Percentiles rank a stretch among this genome's conserved stretches.
Evolutionary conservation across 2,329 filamentous ascomycete species (phyloP).

Genomic region (Alternaria ethzedia): DNA sequence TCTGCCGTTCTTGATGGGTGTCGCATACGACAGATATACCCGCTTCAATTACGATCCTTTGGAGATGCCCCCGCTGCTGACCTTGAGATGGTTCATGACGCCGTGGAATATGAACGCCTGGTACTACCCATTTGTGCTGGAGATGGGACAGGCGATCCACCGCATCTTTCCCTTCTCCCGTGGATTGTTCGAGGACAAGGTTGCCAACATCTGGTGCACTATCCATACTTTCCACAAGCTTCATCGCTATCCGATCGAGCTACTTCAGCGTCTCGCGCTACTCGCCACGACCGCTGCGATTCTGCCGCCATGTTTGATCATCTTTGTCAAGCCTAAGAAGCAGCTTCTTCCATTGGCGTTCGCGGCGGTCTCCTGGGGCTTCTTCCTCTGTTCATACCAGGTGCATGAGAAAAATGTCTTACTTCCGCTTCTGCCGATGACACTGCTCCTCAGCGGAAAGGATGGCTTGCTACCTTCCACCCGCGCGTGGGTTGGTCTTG

Average conservation of each 20-base stretch:
- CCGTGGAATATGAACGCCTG: constrained; percentile 67
- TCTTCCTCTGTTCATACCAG: constrained; percentile 97
- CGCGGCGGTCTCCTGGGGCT: constrained; percentile 88
- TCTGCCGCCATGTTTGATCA: constrained; percentile 75
- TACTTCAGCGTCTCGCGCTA: constrained; percentile 79
- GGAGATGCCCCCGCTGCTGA: constrained; percentile 7
- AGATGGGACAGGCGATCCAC: constrained; percentile 82
- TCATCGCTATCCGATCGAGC: constrained; percentile 69
- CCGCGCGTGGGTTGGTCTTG: constrained; percentile 93
- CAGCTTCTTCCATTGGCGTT: constrained; percentile 80
- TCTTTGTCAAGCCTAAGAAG: constrained; percentile 80
- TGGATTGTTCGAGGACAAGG: constrained; percentile 98
- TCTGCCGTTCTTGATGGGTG: constrained; percentile 75
- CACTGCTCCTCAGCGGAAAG: constrained; percentile 78
- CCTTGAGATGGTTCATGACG: constrained; percentile 30
- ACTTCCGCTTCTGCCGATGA: constrained; percentile 92
- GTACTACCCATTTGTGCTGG: constrained; percentile 77
- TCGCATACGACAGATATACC: constrained; percentile 70
- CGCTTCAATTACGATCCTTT: constrained; percentile 60
- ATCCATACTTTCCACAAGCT: constrained; percentile 90
- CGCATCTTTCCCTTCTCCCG: constrained; percentile 95
- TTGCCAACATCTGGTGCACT: constrained; percentile 97
- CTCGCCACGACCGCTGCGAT: constrained; percentile 77
- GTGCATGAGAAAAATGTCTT: constrained; percentile 98
- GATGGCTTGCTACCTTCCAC: constrained; percentile 77